Base-by-base conservation (phyloP, 257 asterid genomes). In the Solanum chmielewskii region DNA sequence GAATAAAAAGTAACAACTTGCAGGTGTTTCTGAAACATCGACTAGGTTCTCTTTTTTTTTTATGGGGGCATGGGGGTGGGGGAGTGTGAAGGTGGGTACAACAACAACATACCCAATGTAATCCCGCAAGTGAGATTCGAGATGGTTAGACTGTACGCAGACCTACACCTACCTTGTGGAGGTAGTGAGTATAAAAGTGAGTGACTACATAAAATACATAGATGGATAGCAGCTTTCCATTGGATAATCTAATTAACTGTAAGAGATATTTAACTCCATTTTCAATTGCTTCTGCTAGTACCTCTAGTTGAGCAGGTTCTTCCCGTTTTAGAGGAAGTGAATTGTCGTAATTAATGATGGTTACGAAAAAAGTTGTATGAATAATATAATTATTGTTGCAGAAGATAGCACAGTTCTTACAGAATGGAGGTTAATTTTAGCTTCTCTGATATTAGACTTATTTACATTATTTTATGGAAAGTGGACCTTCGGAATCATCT, bases 401-500 rank as follows among this genome's bases (percentile, higher is more conserved):
- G 41, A 45, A 14, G 64, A 45, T 45, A 27, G 84, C 84, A 45
- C 66, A 45, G 66, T 20, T 75, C 49, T 3, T 78, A 45, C 25
- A 7, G n/a, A 78, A 45, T 78, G 84, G 66, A 78, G 25, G 10
- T 10, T 60, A 80, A 47, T 47, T 80, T 80, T 80, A 42, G 85
- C 44, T 47, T 80, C 27, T 47, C 68, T 14, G 39, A 27, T 80
- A 29, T 80, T 80, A 29, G 21, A 80, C 85, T 29, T 47, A 66
- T 20, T 59, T 59, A 78, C 62, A 78, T 45, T 27, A 78, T 45
- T 78, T 78, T 27, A 27, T 78, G 60, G 73, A 41, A 66, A 37
- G 23, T 76, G 84, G 89, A 86, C 64, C 85, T 86, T 66, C 85
- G 49, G 21, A 64, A 25, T 86, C 45, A 39, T 83, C 69, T 87